Percentiles rank a stretch among this genome's conserved stretches.
phyloP scores from a whole-genome alignment of 495 filamentous ascomycete genomes.

The Cercophora samala region DNA sequence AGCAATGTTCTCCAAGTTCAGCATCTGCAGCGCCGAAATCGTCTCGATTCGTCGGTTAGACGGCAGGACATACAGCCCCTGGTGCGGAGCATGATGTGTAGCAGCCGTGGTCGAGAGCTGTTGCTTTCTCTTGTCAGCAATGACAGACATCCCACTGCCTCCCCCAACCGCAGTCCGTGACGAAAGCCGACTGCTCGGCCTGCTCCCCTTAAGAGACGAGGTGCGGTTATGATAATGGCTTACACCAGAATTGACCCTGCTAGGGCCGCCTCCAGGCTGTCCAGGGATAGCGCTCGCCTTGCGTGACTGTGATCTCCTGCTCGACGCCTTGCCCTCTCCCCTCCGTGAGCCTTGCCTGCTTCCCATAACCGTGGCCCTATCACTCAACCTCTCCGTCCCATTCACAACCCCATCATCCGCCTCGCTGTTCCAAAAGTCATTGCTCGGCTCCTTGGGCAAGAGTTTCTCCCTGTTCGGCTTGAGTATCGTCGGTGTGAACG shows the following conservation, averaged over 20 bases:
- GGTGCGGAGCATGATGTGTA: conserved; percentile 3
- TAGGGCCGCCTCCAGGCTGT: conserved; percentile 31
- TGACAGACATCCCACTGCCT: background rate
- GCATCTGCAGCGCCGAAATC: conserved; percentile 79
- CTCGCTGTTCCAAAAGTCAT: conserved; percentile 65
- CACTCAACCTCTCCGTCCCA: conserved; percentile 47
- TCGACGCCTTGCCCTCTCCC: conserved; percentile 46
- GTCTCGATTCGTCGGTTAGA: conserved; percentile 73
- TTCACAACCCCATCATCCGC: conserved; percentile 56
- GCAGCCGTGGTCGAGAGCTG: conserved; percentile 24
- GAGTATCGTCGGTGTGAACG: conserved; percentile 34
- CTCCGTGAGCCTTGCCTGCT: conserved; percentile 52
- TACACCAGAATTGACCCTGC: conserved; percentile 48
- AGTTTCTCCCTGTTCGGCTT: conserved; percentile 45
- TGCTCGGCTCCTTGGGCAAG: conserved; percentile 39
- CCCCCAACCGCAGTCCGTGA: conserved; percentile 18
- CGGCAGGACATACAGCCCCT: conserved; percentile 50
- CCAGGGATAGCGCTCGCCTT: conserved; percentile 52
- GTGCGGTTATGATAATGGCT: conserved; percentile 31
- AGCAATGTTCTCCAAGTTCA: conserved; percentile 85
- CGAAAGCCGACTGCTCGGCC: conserved; percentile 36
- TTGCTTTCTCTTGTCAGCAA: conserved; percentile 32
- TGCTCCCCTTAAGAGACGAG: conserved; percentile 32
- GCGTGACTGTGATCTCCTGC: conserved; percentile 54
- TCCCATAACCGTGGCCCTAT: conserved; percentile 36